Conservation (phyloP, 176 grass and related monocot species). For the Oryza punctata region DNA sequence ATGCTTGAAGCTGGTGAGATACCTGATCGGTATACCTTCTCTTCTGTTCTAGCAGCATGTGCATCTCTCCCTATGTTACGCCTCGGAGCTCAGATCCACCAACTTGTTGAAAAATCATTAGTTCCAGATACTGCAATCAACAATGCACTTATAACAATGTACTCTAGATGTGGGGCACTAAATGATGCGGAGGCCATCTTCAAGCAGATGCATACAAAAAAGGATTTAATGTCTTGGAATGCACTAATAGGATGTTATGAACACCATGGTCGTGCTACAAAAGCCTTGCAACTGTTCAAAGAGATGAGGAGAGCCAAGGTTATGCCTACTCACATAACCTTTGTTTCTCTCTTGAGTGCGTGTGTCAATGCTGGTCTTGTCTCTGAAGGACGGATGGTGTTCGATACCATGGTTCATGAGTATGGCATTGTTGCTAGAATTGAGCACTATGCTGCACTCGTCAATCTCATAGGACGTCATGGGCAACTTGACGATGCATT, state of each 20-base stretch:
- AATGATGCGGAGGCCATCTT: constrained; percentile 56
- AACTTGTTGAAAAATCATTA: constrained; percentile 67
- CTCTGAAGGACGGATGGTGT: constrained; percentile 60
- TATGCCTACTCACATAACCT: constrained; percentile 66
- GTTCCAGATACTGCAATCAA: constrained; percentile 56
- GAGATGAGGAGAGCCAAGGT: constrained; percentile 53
- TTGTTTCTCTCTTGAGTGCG: constrained; percentile 68
- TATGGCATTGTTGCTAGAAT: constrained; percentile 54
- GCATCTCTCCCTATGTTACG: constrained; percentile 54
- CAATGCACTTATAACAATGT: constrained; percentile 87
- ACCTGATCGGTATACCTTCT: constrained; percentile 67
- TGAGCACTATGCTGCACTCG: constrained; percentile 77
- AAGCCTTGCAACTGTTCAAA: constrained; percentile 65
- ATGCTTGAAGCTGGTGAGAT: constrained; percentile 54
- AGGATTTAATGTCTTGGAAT: constrained; percentile 67
- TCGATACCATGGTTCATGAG: constrained; percentile 65
- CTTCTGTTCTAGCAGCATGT: constrained; percentile 75
- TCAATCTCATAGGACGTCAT: constrained; percentile 69
- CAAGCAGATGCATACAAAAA: constrained; percentile 51
- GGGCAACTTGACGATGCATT: constrained; percentile 60
- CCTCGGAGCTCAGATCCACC: constrained; percentile 70
- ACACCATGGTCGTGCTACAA: constrained; percentile 53
- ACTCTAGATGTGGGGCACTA: constrained; percentile 66
- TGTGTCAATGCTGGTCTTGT: constrained; percentile 71
- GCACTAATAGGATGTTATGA: constrained; percentile 68